Evolutionary conservation across 2,329 filamentous ascomycete species (phyloP), one percentile per base, ranked within the genome.

Genomic region (Pyrenochaeta sp.): DNA sequence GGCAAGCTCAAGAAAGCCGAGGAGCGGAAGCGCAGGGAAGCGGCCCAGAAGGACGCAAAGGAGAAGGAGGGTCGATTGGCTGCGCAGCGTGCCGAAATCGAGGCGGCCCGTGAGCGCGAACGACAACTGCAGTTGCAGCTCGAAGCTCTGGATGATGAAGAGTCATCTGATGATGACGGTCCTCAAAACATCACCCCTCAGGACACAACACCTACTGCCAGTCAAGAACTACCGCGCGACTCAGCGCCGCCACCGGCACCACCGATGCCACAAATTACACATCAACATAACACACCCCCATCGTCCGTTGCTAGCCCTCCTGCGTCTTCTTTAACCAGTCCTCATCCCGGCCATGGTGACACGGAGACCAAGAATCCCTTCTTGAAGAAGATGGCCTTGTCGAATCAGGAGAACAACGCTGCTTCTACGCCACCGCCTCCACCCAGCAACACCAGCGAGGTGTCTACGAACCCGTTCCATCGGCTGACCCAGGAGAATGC

Each of bases 1-100:
- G 92, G 93, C 71, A 99, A 98, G 81, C 81, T 98, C 51, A 94
- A 92, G 83, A 98, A 97, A 79, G 91, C 96, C 67, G 95, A 99
- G 77, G 95, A 97, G 80, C 97, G 96, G 83, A 91, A 90, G 62
- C 90, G 87, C 69, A 95, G 93, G 82, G 93, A 97, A 81, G 94
- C 92, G 24, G 93, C 93, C 9, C 84, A 91, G 72, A 91, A 90
- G 49, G 92, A 95, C 67, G 88, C 93, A 7, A 94, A 92, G 77
- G 92, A 97, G 69, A 93, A 96, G 75, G 94, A 98, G 76, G 84
- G 88, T 52, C 90, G 91, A 75, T 83, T 97, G 64, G 91, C 91
- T 25, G 90, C 91, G 36, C 91, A 95, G 70, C 89, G 92, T 67
- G 93, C 92, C 1, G 94, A 99, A 78, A 90, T 98, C 56, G 95